Conservation (phyloP, 2,329 filamentous ascomycete species). For the Celoporthe dispersa region DNA sequence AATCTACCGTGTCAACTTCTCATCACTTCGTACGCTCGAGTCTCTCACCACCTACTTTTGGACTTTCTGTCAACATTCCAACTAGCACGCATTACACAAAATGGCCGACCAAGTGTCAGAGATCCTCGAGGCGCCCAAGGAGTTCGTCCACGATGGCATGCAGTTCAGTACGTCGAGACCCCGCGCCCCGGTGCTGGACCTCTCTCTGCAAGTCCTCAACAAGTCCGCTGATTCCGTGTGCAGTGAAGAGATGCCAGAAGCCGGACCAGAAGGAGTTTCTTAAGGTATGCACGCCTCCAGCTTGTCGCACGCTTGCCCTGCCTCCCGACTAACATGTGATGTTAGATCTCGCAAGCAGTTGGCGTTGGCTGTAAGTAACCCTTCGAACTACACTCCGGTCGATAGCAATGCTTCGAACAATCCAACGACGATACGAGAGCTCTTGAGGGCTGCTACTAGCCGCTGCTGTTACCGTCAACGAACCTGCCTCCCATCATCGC, state of each 20-base stretch:
- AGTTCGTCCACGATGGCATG: slow-evolving; percentile 66
- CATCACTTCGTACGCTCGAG: slow-evolving; percentile 5
- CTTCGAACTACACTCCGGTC: background rate
- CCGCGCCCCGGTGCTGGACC: slow-evolving; percentile 62
- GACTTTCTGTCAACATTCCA: background rate
- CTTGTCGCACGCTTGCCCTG: background rate
- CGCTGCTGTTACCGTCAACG: no score
- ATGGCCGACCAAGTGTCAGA: slow-evolving; percentile 74
- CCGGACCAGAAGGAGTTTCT: slow-evolving; percentile 59
- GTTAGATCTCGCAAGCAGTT: slow-evolving; percentile 55
- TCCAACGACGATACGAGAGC: background rate
- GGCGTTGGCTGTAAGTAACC: slow-evolving; percentile 59
- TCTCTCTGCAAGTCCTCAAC: background rate
- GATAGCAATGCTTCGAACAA: background rate
- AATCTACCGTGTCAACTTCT: background rate
- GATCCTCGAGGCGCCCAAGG: slow-evolving; percentile 69
- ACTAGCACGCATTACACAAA: slow-evolving; percentile 34
- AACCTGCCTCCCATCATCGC: background rate
- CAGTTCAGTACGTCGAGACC: slow-evolving; percentile 63
- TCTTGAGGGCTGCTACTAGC: background rate
- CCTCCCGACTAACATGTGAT: slow-evolving; percentile 31
- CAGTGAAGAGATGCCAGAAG: slow-evolving; percentile 35
- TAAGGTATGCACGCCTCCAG: slow-evolving; percentile 43
- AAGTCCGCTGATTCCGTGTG: slow-evolving; percentile 21
- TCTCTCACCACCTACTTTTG: slow-evolving; percentile 1